Evolutionary conservation across 2,329 filamentous ascomycete species (phyloP).

Genomic region (Calonectria pseudoturangicola): DNA sequence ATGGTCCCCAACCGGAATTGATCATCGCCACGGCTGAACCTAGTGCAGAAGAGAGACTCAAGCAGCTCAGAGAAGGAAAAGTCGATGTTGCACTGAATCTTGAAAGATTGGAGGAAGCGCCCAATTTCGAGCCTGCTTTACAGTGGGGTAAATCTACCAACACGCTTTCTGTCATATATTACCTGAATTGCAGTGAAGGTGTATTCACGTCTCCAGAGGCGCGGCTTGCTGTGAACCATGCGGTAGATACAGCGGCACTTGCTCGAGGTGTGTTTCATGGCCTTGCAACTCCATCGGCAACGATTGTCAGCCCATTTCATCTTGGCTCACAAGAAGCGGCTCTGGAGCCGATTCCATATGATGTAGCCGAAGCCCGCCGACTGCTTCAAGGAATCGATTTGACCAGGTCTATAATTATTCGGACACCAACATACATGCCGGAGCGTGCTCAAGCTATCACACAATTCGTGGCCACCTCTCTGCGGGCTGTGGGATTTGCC

Average conservation of each 20-base stretch:
- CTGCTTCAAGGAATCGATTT: slow-evolving; percentile 12
- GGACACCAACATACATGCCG: slow-evolving; percentile 21
- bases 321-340: slow-evolving; percentile 1
- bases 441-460: slow-evolving; percentile 22
- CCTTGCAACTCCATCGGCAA: slow-evolving; percentile 1
- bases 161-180: slow-evolving; percentile 23
- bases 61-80: slow-evolving; percentile 1
- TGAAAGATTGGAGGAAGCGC: slow-evolving; percentile 1
- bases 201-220: not conserved
- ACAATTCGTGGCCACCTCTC: not conserved
- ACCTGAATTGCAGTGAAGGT: slow-evolving; percentile 20
- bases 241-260: not conserved
- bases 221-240: not conserved
- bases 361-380: not conserved
- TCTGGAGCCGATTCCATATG: not conserved
- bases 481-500: slow-evolving; percentile 4
- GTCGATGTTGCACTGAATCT: slow-evolving; percentile 26
- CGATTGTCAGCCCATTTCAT: slow-evolving; percentile 10
- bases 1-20: not conserved
- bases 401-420: not conserved
- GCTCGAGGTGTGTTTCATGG: not conserved
- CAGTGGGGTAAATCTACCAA: slow-evolving; percentile 24
- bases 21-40: slow-evolving; percentile 15
- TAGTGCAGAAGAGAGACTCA: slow-evolving; percentile 16
- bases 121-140: not conserved